Conservation (phyloP, 2,329 filamentous ascomycete genomes). For the Fusarium musae region DNA sequence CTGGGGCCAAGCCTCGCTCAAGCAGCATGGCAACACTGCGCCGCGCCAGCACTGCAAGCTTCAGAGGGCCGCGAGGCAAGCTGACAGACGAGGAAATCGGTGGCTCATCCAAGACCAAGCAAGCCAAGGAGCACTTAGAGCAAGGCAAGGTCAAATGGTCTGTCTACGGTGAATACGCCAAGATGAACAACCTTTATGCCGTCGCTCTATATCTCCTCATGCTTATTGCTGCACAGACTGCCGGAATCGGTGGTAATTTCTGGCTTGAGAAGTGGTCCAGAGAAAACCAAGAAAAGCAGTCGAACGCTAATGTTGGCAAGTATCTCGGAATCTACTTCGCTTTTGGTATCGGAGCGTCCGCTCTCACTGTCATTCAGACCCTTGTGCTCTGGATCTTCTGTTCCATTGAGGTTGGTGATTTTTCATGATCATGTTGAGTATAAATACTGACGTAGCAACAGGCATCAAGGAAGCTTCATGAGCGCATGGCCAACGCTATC, state of each 20-base stretch:
- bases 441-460: conserved; percentile 48
- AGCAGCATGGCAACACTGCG: conserved; percentile 85
- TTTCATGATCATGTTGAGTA: too few relatives aligned
- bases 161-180: conserved; percentile 94
- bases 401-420: conserved; percentile 83
- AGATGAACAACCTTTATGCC: conserved; percentile 88
- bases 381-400: conserved; percentile 99
- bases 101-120: conserved; percentile 78
- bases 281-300: conserved; percentile 72
- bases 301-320: conserved; percentile 82
- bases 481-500: conserved; percentile 96
- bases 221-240: conserved; percentile 82
- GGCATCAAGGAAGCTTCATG: conserved; percentile 95
- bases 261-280: conserved; percentile 98
- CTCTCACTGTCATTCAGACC: conserved; percentile 89
- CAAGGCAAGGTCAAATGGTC: conserved; percentile 98
- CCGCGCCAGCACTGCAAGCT: conserved; percentile 90
- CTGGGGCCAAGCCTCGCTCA: conserved; percentile 65
- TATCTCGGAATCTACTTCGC: conserved; percentile 97
- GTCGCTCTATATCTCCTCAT: conserved; percentile 83
- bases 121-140: conserved; percentile 87
- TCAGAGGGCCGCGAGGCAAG: conserved; percentile 86
- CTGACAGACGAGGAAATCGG: conserved; percentile 84
- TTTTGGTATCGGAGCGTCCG: conserved; percentile 87
- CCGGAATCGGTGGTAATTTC: conserved; percentile 83